Evolutionary conservation across 148 eudicot genomes (phyloP), one percentile per base, ranked within the genome.

Genomic region (Camellia granthamiana): DNA sequence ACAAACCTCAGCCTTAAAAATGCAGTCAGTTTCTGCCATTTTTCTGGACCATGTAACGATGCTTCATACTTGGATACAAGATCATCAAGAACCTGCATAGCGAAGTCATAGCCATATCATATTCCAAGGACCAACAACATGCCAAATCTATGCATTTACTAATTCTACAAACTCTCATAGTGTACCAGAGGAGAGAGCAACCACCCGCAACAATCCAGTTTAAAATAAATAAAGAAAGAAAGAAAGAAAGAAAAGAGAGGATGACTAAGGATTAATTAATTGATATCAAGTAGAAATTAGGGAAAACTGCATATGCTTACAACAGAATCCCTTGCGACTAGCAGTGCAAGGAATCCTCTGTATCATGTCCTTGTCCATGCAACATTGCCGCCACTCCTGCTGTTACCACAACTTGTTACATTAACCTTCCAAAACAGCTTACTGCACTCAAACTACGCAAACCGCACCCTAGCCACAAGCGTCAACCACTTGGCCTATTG

Each of bases 31-130:
- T 92, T 96, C 64, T 75, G 86, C 99, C 99, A 96, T 82, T 96
- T 96, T 71, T 89, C 99, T 58, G 99, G 99, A 74, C 98, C 98
- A 83, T 91, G 90, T 78, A 88, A 89, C 72, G 95, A 84, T 66
- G 89, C 80, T 76, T 94, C 98, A 87, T 90, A 96, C 71, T 94
- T 92, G 38, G 91, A 62, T 30, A 90, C 66, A 54, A 93, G 91
- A 62, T 86, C 84, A 83, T 93, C 98, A 82, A 95, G 90, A 71
- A 93, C 89, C 98, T 95, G 92, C 70, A 79, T 14, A 60, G 78
- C 12, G 19, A 55, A 55, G 14, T 12, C 5, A 70, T 38, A 63
- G 58, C 42, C 75, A 62, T 7, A 71, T 58, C 47, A 47, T 3
- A 71, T 77, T 30, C 42, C 41, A 64, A 13, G 49, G 78, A 72